Conservation (phyloP, 129 eudicot genomes). For the Apium graveolens region DNA sequence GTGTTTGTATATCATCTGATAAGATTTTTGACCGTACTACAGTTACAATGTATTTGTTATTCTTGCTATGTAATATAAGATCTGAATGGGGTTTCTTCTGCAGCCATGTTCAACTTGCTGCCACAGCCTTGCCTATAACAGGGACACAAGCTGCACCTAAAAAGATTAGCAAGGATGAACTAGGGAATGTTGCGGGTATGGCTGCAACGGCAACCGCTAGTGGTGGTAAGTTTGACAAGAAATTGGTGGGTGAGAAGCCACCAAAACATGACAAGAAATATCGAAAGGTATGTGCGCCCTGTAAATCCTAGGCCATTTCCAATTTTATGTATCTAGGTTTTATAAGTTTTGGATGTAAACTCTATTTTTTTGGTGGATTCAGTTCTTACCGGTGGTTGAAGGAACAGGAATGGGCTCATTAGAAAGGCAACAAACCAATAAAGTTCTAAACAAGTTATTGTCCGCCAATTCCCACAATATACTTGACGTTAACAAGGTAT, state of each 20-base stretch:
- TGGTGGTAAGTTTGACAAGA: constrained; percentile 95
- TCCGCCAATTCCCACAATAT: constrained; percentile 64
- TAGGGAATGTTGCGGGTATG: constrained; percentile 87
- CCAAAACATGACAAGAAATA: constrained; percentile 87
- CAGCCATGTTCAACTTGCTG: constrained; percentile 95
- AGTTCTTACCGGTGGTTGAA: constrained; percentile 82
- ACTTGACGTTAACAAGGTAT: constrained; percentile 74
- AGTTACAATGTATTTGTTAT: background rate
- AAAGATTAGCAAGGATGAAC: constrained; percentile 66
- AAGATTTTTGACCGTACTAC: background rate
- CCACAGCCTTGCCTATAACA: constrained; percentile 81
- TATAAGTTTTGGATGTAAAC: background rate
- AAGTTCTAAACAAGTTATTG: constrained; percentile 70
- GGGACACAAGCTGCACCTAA: constrained; percentile 77
- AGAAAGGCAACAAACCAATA: constrained; percentile 78
- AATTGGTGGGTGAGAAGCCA: constrained; percentile 82
- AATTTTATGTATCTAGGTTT: background rate
- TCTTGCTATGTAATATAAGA: background rate
- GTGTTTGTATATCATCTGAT: background rate
- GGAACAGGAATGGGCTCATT: constrained; percentile 82
- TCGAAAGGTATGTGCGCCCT: constrained; percentile 52
- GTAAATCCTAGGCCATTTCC: background rate
- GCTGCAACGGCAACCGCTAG: constrained; percentile 97
- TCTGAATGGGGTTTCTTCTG: constrained; percentile 9
- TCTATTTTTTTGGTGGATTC: constrained; percentile 17